phyloP scores from a whole-genome alignment of 768 basidiomycete genomes.

The Leccinum subgranulosum region DNA sequence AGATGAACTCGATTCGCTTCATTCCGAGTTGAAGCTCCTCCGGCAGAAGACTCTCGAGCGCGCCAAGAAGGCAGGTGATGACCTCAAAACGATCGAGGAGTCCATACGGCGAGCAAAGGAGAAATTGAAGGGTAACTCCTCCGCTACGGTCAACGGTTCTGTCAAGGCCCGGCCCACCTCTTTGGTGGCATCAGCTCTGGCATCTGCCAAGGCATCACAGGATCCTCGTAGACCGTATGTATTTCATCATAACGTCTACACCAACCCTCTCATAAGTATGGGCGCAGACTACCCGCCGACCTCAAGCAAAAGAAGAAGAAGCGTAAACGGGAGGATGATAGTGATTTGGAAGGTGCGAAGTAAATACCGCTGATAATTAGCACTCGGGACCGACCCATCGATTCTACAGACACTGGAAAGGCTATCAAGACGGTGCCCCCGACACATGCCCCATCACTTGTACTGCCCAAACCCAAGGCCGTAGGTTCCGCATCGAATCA shows the following conservation, averaged over 20 bases:
- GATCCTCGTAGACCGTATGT: slow-evolving; percentile 65
- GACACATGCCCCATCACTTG: slow-evolving; percentile 34
- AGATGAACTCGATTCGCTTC: slow-evolving; percentile 67
- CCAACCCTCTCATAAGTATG: neutral
- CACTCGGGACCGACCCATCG: slow-evolving; percentile 5
- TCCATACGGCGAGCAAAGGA: slow-evolving; percentile 76
- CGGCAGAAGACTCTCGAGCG: slow-evolving; percentile 57
- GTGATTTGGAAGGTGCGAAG: slow-evolving; percentile 62
- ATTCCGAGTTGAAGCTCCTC: slow-evolving; percentile 55
- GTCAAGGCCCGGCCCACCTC: slow-evolving; percentile 49
- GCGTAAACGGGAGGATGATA: slow-evolving; percentile 77
- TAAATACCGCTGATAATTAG: slow-evolving; percentile 3
- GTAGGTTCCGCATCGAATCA: slow-evolving; percentile 41
- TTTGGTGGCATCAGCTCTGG: slow-evolving; percentile 42
- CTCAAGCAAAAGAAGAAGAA: slow-evolving; percentile 82
- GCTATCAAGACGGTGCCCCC: slow-evolving; percentile 61
- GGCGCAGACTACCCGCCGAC: slow-evolving; percentile 42
- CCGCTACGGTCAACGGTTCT: slow-evolving; percentile 31
- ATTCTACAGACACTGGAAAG: slow-evolving; percentile 45
- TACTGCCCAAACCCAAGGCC: slow-evolving; percentile 57
- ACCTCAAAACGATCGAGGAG: slow-evolving; percentile 71
- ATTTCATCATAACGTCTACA: slow-evolving; percentile 16
- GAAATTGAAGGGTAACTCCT: slow-evolving; percentile 62
- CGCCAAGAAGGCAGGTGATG: slow-evolving; percentile 71
- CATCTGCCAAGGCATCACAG: slow-evolving; percentile 52